Evolutionary conservation across 1,139 yeast species (phyloP).

Genomic region (Pichia sp.): DNA sequence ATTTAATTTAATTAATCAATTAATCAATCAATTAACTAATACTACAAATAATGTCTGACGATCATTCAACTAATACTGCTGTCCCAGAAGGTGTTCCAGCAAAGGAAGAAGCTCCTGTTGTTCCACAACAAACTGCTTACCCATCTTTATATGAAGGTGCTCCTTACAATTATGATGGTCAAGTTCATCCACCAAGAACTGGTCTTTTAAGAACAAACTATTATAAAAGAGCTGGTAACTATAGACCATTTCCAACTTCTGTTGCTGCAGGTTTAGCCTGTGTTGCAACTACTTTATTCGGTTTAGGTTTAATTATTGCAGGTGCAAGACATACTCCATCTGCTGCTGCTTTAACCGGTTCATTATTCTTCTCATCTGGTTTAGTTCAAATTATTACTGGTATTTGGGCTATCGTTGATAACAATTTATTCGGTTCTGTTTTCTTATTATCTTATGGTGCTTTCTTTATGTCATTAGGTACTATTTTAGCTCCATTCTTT

Average conservation of each 20-base stretch:
- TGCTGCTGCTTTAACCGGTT: constrained; percentile 42
- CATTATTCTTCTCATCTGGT: constrained; percentile 58
- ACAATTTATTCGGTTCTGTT: constrained; percentile 39
- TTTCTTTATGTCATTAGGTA: constrained; percentile 35
- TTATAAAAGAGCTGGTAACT: constrained; percentile 24
- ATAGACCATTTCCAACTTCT: constrained; percentile 31
- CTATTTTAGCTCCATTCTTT: constrained; percentile 31
- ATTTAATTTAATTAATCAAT: not conserved
- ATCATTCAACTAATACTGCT: constrained; percentile 24
- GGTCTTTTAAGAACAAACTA: constrained; percentile 27
- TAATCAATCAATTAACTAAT: not conserved
- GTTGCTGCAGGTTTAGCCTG: constrained; percentile 31
- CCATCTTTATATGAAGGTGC: constrained; percentile 13
- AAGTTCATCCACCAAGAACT: constrained; percentile 29
- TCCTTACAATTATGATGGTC: constrained; percentile 17
- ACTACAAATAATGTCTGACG: constrained; percentile 19
- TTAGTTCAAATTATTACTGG: constrained; percentile 61
- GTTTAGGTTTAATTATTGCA: constrained; percentile 38
- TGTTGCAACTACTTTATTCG: constrained; percentile 27
- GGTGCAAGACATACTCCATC: constrained; percentile 48
- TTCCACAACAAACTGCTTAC: constrained; percentile 8
- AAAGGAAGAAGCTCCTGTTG: constrained; percentile 12
- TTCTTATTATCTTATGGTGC: constrained; percentile 35
- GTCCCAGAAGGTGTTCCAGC: constrained; percentile 15
- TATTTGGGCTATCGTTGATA: constrained; percentile 55